Evolutionary conservation across 148 eudicot species (phyloP).

Genomic region (Rhododendron ferrugineum): DNA sequence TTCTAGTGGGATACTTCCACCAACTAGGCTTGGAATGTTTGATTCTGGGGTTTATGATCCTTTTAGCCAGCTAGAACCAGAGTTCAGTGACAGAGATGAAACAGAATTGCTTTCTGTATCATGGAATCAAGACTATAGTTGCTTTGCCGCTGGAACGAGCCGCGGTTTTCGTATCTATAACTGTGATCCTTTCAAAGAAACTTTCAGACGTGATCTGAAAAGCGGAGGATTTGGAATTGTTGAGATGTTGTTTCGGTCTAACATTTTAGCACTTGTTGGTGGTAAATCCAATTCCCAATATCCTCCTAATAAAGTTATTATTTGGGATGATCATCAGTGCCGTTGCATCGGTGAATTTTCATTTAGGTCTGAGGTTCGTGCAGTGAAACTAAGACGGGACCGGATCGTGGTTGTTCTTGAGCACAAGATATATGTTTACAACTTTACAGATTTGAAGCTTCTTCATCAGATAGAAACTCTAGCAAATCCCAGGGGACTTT

Average conservation of each 20-base stretch:
- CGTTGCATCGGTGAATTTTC: conserved; percentile 88
- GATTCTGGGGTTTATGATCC: conserved; percentile 39
- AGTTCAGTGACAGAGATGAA: conserved; percentile 45
- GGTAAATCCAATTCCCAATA: conserved; percentile 70
- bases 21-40: conserved; percentile 37
- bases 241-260: conserved; percentile 94
- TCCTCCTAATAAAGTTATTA: conserved; percentile 83
- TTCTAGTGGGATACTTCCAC: conserved; percentile 42
- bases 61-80: conserved; percentile 34
- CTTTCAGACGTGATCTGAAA: conserved; percentile 82
- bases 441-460: conserved; percentile 79
- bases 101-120: conserved; percentile 64
- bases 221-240: conserved; percentile 85
- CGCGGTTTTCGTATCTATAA: conserved; percentile 86
- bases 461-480: conserved; percentile 87
- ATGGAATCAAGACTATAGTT: conserved; percentile 96
- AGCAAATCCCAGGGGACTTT: conserved; percentile 86
- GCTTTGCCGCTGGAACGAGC: conserved; percentile 89
- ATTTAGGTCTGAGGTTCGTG: conserved; percentile 82
- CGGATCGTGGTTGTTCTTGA: conserved; percentile 84
- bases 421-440: conserved; percentile 89
- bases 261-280: conserved; percentile 90
- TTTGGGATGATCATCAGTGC: conserved; percentile 96
- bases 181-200: conserved; percentile 90
- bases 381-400: conserved; percentile 83